Evolutionary conservation across 805 yeast genomes (phyloP).

Genomic region (Monosporozyma aquatica): DNA sequence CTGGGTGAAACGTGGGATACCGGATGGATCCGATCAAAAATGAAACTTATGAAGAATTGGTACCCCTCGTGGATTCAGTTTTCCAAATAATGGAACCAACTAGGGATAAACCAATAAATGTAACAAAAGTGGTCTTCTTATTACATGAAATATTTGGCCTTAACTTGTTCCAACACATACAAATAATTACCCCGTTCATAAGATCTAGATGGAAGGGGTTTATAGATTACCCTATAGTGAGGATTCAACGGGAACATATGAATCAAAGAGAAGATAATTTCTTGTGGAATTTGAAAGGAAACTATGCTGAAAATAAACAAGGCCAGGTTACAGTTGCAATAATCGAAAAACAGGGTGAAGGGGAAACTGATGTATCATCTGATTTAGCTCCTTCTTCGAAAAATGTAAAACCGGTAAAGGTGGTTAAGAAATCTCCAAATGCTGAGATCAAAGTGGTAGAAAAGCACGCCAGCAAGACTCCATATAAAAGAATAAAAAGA

Average conservation of each 20-base stretch:
- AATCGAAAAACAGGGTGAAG: too few species aligned
- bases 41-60: conserved; percentile 1
- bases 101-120: conserved; percentile 2
- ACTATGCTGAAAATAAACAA: background rate
- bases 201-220: background rate
- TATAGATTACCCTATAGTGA: conserved; percentile 16
- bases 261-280: background rate
- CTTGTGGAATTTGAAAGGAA: background rate
- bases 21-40: background rate
- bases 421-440: too few species aligned
- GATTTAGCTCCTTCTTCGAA: too few species aligned
- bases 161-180: too few species aligned
- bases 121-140: conserved; percentile 54
- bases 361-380: too few species aligned
- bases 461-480: too few species aligned
- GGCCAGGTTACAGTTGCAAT: too few species aligned
- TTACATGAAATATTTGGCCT: conserved; percentile 33
- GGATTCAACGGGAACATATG: background rate
- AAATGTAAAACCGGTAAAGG: too few species aligned
- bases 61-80: conserved; percentile 5
- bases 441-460: too few species aligned
- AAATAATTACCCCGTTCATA: too few species aligned
- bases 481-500: too few species aligned
- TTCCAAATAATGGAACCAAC: background rate
- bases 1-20: background rate